Evolutionary conservation across 2,329 filamentous ascomycete species (phyloP).

Genomic region (Fusarium staphyleae): DNA sequence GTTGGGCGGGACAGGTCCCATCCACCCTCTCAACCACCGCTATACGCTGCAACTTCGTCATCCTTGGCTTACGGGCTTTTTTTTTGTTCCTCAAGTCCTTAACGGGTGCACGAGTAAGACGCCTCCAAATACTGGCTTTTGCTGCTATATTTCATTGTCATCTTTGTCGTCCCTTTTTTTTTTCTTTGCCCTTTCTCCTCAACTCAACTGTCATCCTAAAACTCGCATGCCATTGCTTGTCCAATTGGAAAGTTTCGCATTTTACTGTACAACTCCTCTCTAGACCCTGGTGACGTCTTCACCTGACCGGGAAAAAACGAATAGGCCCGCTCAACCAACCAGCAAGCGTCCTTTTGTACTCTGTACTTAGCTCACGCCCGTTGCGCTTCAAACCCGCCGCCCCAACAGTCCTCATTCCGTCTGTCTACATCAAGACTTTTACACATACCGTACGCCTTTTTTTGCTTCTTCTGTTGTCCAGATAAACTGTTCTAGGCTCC

Average conservation of each 20-base stretch:
- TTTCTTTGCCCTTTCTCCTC: neutral
- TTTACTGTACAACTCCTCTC: conserved; percentile 1
- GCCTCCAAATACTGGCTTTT: conserved; percentile 4
- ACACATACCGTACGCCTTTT: conserved; percentile 2
- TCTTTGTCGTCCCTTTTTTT: neutral
- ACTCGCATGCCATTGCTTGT: neutral
- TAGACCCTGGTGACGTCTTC: conserved; percentile 30
- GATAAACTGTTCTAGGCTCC: conserved; percentile 20
- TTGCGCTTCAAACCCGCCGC: conserved; percentile 16
- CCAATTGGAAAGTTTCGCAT: neutral
- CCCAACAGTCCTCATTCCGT: conserved; percentile 33
- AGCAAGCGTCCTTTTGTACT: conserved; percentile 25
- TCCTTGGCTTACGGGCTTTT: conserved; percentile 16
- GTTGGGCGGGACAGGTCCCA: conserved; percentile 28
- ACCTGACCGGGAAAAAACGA: conserved; percentile 19
- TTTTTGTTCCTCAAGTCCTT: conserved; percentile 8
- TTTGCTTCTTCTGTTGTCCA: conserved; percentile 4
- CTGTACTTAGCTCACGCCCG: conserved; percentile 17
- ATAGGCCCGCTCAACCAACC: conserved; percentile 19
- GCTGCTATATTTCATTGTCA: neutral
- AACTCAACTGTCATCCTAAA: neutral
- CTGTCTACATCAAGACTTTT: conserved; percentile 11
- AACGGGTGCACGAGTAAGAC: conserved; percentile 8
- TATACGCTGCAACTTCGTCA: conserved; percentile 28
- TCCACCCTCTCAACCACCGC: conserved; percentile 1